A percentile compares a stretch with the other conserved stretches of the same genome.
Conservation (phyloP, 2,329 filamentous ascomycete species). For the Fusarium algeriense region DNA sequence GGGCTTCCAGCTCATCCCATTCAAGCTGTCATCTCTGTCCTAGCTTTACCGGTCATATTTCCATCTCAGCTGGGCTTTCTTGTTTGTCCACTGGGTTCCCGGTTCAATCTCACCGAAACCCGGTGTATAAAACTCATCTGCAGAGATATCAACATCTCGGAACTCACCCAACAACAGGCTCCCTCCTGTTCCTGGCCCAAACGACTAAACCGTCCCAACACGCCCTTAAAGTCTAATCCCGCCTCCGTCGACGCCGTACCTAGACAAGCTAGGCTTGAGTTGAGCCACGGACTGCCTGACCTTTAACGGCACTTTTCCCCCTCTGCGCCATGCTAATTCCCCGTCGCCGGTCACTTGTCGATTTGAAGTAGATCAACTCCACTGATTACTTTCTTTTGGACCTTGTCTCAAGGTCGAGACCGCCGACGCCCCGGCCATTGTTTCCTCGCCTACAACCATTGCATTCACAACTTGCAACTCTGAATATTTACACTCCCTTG, state of each 20-base stretch:
- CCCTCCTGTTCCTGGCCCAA: constrained; percentile 25
- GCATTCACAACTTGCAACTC: constrained; percentile 24
- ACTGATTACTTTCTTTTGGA: constrained; percentile 23
- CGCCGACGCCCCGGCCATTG: constrained; percentile 16
- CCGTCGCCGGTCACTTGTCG: constrained; percentile 36
- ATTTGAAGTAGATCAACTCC: constrained; percentile 35
- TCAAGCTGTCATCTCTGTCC: constrained; percentile 8
- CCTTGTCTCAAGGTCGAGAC: constrained; percentile 32
- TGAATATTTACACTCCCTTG: constrained; percentile 3
- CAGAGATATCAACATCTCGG: constrained; percentile 9
- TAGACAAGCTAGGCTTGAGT: constrained; percentile 39
- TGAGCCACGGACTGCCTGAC: constrained; percentile 34
- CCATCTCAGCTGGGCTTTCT: background rate
- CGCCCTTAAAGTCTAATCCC: constrained; percentile 40
- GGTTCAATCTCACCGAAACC: background rate
- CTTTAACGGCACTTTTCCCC: constrained; percentile 29
- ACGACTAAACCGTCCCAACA: constrained; percentile 24
- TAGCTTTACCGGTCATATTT: background rate
- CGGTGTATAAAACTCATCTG: background rate
- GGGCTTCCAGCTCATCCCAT: constrained; percentile 8
- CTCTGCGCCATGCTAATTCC: constrained; percentile 43
- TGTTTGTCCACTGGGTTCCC: background rate
- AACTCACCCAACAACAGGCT: background rate
- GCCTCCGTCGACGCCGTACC: constrained; percentile 38
- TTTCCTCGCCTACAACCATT: constrained; percentile 20